Percentiles rank a stretch among this genome's conserved stretches.
These are phyloP conservation scores for Elsinoe fawcettii DNA, from an alignment of 2,329 filamentous ascomycete species.

Conservation along the genomic window DNA sequence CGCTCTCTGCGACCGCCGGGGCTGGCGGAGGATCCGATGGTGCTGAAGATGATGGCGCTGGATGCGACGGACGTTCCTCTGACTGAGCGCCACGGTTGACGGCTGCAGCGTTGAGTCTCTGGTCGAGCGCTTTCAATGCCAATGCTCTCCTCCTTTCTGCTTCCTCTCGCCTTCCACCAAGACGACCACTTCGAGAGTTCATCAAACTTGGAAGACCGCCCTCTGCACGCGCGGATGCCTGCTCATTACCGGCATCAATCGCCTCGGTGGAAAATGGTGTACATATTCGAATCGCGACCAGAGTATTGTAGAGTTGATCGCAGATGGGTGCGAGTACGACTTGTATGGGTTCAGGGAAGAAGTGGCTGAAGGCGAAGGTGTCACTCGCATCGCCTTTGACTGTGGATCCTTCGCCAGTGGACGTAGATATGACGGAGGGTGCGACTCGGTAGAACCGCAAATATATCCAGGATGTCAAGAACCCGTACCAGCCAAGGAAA, in stretches of 20 bases:
- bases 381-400: slow-evolving; percentile 89
- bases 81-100: slow-evolving; percentile 15
- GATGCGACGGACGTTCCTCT: not conserved
- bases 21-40: not conserved
- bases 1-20: not conserved
- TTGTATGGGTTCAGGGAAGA: slow-evolving; percentile 82
- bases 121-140: slow-evolving; percentile 84
- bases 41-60: not conserved
- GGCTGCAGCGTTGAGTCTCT: slow-evolving; percentile 79
- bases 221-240: slow-evolving; percentile 58
- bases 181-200: slow-evolving; percentile 38
- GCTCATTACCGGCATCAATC: slow-evolving; percentile 63
- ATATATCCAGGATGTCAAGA: slow-evolving; percentile 88
- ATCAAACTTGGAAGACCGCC: slow-evolving; percentile 54
- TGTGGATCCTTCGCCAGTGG: slow-evolving; percentile 40
- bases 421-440: slow-evolving; percentile 47
- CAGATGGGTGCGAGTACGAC: slow-evolving; percentile 67
- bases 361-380: slow-evolving; percentile 90
- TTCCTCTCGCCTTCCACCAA: slow-evolving; percentile 68
- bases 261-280: slow-evolving; percentile 79
- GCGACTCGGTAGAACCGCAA: slow-evolving; percentile 86
- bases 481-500: slow-evolving; percentile 70
- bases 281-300: slow-evolving; percentile 71
- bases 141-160: slow-evolving; percentile 83
- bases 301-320: slow-evolving; percentile 62